Conservation (phyloP, 495 filamentous ascomycete genomes). For the Penicillium diatomitis region DNA sequence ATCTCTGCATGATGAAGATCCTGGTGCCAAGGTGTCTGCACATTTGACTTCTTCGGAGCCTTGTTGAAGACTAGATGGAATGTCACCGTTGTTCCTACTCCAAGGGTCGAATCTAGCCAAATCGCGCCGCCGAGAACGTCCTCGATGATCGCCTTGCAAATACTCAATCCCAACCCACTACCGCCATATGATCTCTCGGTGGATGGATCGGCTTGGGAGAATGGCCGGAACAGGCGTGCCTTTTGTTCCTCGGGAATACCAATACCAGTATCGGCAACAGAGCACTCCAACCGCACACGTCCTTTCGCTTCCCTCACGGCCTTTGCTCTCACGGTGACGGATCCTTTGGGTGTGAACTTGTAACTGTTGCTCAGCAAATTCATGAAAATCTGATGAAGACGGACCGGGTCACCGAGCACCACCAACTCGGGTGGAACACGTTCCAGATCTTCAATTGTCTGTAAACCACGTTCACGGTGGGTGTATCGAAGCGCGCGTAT, state of each 20-base stretch:
- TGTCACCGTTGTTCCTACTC: slow-evolving; percentile 72
- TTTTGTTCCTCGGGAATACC: slow-evolving; percentile 76
- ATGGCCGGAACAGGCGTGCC: slow-evolving; percentile 78
- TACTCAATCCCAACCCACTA: slow-evolving; percentile 81
- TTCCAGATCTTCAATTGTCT: slow-evolving; percentile 62
- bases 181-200: slow-evolving; percentile 84
- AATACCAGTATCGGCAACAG: slow-evolving; percentile 85
- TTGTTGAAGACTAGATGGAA: slow-evolving; percentile 80
- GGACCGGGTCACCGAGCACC: slow-evolving; percentile 85
- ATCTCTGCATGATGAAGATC: slow-evolving; percentile 22
- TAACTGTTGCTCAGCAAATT: slow-evolving; percentile 90
- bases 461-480: slow-evolving; percentile 65
- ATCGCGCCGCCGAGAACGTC: slow-evolving; percentile 82
- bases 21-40: slow-evolving; percentile 50
- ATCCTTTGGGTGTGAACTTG: slow-evolving; percentile 84
- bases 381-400: slow-evolving; percentile 86
- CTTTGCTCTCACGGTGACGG: slow-evolving; percentile 67
- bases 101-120: slow-evolving; percentile 66
- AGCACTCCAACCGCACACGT: slow-evolving; percentile 65
- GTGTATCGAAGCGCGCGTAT: slow-evolving; percentile 79
- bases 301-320: slow-evolving; percentile 62
- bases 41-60: slow-evolving; percentile 49
- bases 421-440: slow-evolving; percentile 58
- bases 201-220: slow-evolving; percentile 81
- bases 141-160: slow-evolving; percentile 91